Base-by-base conservation (phyloP, 2,329 filamentous ascomycete species). In the Arthrobotrys entomopaga region DNA sequence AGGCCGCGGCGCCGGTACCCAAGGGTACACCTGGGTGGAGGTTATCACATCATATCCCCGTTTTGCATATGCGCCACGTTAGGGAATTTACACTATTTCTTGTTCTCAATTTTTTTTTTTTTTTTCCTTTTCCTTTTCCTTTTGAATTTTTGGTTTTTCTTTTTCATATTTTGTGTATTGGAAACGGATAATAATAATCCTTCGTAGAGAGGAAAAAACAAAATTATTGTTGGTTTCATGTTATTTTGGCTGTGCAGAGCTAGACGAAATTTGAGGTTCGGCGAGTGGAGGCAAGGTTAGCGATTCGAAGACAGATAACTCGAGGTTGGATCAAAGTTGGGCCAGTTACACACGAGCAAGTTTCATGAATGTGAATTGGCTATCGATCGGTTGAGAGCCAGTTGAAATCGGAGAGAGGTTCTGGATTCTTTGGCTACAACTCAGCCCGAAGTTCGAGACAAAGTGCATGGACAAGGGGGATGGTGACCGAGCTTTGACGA, bases 11-110 rank as follows among this genome's bases (percentile, higher is more conserved):
- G 15, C 38, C 22, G 66, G 66, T 72, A 65, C 67, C 54, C 57
- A 61, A 56, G 65, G 43, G 46, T 72, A 34, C 29, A 72, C 59
- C 59, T 49, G 48, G 43, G 56, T 57, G 61, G 42, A 38, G 40
- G 61, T 42, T 57, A 73, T 73, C 69, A 73, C 69, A 73, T 57
- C 63, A 49, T 72, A 73, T 65, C 67, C 69, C 61, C 69, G 63
- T 65, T 66, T 8, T 73, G 69, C 69, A 73, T 73, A 73, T 73
- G 69, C 69, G 60, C 69, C 61, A 73, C 61, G 69, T 73, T 73
- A 57, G 20, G 58, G 69, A 65, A 66, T 65, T 56, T 61, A 46
- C 42, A 60, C 38, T 42, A 34, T 61, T 72, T 29, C 49, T 56
- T 72, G 54, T 72, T 72, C 48, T 46, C 42, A 40, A 13, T 50